A percentile compares a stretch with the other conserved stretches of the same genome.
Conservation (phyloP, 345 rosid species). For the Aethionema arabicum region DNA sequence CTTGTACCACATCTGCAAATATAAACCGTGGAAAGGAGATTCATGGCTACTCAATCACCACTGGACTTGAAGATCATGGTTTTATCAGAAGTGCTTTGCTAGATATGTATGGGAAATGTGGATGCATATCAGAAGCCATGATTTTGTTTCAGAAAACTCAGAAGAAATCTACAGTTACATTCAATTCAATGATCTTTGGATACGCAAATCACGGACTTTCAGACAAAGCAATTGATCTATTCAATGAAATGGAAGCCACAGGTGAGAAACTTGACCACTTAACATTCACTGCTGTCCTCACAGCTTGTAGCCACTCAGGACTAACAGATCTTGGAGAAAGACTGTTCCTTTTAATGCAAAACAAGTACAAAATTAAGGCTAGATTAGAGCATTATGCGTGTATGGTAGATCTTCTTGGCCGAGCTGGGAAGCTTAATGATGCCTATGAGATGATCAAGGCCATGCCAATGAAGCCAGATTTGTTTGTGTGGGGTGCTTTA, state of each 20-base stretch:
- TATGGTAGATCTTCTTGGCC: slow-evolving; percentile 80
- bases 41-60: slow-evolving; percentile 63
- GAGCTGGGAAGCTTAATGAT: slow-evolving; percentile 65
- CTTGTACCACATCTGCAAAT: slow-evolving; percentile 52
- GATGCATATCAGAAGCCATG: slow-evolving; percentile 60
- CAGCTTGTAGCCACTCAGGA: slow-evolving; percentile 80
- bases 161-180: slow-evolving; percentile 59
- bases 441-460: slow-evolving; percentile 55
- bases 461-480: slow-evolving; percentile 70
- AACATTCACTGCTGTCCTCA: slow-evolving; percentile 73
- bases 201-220: slow-evolving; percentile 76
- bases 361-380: slow-evolving; percentile 53
- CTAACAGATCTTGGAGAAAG: slow-evolving; percentile 61
- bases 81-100: slow-evolving; percentile 73
- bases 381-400: slow-evolving; percentile 85
- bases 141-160: slow-evolving; percentile 50
- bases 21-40: slow-evolving; percentile 62
- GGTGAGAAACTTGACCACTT: slow-evolving; percentile 65
- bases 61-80: slow-evolving; percentile 59
- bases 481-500: slow-evolving; percentile 90
- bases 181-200: slow-evolving; percentile 89
- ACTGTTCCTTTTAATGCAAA: slow-evolving; percentile 66
- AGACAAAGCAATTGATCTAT: slow-evolving; percentile 63
- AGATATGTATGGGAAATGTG: slow-evolving; percentile 86
- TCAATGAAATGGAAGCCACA: slow-evolving; percentile 57